A percentile compares a stretch with the other conserved stretches of the same genome.
Conservation (phyloP, 1,284 basidiomycete genomes). For the Blastosporella zonata region DNA sequence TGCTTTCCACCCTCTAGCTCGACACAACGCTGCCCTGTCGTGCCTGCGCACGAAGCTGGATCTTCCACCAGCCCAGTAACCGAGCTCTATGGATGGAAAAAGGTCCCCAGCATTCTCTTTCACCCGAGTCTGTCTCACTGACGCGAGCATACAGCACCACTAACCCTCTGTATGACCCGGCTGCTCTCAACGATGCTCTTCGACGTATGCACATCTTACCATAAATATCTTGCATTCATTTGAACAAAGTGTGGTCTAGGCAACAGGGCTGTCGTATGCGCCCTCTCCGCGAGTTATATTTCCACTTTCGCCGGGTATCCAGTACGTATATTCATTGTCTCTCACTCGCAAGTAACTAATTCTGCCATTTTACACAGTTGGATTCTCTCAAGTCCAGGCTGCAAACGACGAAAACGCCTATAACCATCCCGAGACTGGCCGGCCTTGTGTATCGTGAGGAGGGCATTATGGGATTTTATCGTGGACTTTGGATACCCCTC, state of each 20-base stretch:
- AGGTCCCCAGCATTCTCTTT: conserved; percentile 36
- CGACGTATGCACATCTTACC: conserved; percentile 46
- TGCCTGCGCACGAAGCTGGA: conserved; percentile 63
- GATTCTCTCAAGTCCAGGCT: conserved; percentile 91
- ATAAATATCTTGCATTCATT: conserved; percentile 8
- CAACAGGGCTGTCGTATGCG: conserved; percentile 80
- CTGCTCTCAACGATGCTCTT: conserved; percentile 61
- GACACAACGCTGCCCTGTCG: conserved; percentile 30
- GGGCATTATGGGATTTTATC: conserved; percentile 88
- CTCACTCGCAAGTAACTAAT: neutral
- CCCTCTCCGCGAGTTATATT: conserved; percentile 78
- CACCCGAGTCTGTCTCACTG: conserved; percentile 19
- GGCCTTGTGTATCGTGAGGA: conserved; percentile 83
- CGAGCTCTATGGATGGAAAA: conserved; percentile 78
- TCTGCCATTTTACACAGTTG: conserved; percentile 35
- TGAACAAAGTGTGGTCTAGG: conserved; percentile 36
- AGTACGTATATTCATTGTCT: conserved; percentile 44
- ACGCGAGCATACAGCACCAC: conserved; percentile 42
- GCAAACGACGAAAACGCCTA: conserved; percentile 78
- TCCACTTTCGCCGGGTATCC: conserved; percentile 83
- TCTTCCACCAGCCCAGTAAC: conserved; percentile 54
- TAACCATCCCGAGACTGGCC: conserved; percentile 74
- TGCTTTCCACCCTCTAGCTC: conserved; percentile 21
- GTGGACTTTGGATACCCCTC: conserved; percentile 89
- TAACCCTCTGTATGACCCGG: conserved; percentile 59